A percentile compares a stretch with the other conserved stretches of the same genome.
Evolutionary conservation across 1,139 yeast genomes (phyloP).

Genomic region (Yamadazyma triangularis): DNA sequence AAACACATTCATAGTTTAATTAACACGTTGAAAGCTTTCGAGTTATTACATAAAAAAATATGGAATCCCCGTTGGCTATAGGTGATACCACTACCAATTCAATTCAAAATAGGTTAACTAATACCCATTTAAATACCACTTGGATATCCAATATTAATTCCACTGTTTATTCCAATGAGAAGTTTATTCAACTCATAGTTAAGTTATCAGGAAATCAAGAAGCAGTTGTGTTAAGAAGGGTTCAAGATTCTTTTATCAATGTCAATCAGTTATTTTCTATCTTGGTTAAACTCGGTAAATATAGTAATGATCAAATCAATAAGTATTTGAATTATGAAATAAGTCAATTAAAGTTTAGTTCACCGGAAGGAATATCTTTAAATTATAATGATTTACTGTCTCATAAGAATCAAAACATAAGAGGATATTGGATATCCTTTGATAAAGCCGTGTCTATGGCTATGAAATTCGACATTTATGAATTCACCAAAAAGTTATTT

Average conservation of each 20-base stretch:
- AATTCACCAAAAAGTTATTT: slow-evolving; percentile 34
- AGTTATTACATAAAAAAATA: slow-evolving; percentile 11
- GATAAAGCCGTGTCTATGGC: slow-evolving; percentile 41
- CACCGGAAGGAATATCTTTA: slow-evolving; percentile 18
- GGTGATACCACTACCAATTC: slow-evolving; percentile 44
- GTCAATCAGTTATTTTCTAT: slow-evolving; percentile 34
- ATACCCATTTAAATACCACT: slow-evolving; percentile 29
- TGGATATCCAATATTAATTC: slow-evolving; percentile 20
- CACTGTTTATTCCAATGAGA: slow-evolving; percentile 36
- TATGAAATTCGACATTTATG: slow-evolving; percentile 39
- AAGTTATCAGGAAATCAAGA: slow-evolving; percentile 12
- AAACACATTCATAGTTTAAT: too few species aligned
- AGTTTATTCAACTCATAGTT: slow-evolving; percentile 32
- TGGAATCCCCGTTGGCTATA: slow-evolving; percentile 45
- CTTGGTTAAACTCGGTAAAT: slow-evolving; percentile 26
- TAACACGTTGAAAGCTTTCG: too few species aligned
- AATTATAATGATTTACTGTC: slow-evolving; percentile 27
- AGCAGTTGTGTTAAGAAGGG: slow-evolving; percentile 33
- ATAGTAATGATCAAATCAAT: slow-evolving; percentile 21
- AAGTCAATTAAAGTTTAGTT: slow-evolving; percentile 25
- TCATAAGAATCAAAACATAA: slow-evolving; percentile 21
- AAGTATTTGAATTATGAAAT: slow-evolving; percentile 33
- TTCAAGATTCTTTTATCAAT: slow-evolving; percentile 42
- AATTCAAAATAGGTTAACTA: slow-evolving; percentile 32
- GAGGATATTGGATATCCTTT: slow-evolving; percentile 44